Evolutionary conservation across 768 basidiomycete species (phyloP).

Genomic region (Serpula lacrymans): DNA sequence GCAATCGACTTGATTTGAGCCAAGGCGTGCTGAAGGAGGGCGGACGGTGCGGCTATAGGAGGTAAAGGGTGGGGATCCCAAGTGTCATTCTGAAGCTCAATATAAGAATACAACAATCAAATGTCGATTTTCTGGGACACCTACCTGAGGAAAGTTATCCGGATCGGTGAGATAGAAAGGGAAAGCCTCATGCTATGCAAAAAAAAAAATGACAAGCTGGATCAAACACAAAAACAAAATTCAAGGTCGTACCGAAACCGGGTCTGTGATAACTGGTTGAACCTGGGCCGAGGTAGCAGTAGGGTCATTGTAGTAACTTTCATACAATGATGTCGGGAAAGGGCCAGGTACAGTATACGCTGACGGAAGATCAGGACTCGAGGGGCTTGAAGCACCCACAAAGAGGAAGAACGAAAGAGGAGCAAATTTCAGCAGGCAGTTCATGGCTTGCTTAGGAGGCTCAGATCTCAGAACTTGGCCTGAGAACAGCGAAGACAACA

Average conservation of each 20-base stretch:
- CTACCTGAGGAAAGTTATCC: conserved; percentile 48
- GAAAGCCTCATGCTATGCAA: conserved; percentile 52
- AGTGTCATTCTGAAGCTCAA: conserved; percentile 34
- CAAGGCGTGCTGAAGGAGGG: conserved; percentile 37
- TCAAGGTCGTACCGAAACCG: conserved; percentile 45
- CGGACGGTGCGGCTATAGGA: conserved; percentile 25
- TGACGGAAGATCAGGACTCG: no score
- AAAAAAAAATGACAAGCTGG: conserved; percentile 1
- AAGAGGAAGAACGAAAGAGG: no score
- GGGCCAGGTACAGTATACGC: conserved; percentile 57
- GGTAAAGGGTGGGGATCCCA: conserved; percentile 44
- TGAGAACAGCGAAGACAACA: no score
- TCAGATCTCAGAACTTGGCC: no score
- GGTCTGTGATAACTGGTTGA: conserved; percentile 69
- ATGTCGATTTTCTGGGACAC: background rate
- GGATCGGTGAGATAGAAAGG: conserved; percentile 60
- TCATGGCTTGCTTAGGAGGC: no score
- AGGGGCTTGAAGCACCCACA: no score
- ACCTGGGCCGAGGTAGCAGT: conserved; percentile 67
- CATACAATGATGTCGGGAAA: conserved; percentile 61
- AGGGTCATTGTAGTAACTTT: conserved; percentile 64
- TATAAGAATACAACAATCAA: background rate
- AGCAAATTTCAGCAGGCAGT: no score
- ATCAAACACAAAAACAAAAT: conserved; percentile 4
- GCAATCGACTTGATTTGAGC: conserved; percentile 36